Percentiles rank a stretch among this genome's conserved stretches.
Evolutionary conservation across 495 filamentous ascomycete species (phyloP).

Genomic region (Penicillium roqueforti): DNA sequence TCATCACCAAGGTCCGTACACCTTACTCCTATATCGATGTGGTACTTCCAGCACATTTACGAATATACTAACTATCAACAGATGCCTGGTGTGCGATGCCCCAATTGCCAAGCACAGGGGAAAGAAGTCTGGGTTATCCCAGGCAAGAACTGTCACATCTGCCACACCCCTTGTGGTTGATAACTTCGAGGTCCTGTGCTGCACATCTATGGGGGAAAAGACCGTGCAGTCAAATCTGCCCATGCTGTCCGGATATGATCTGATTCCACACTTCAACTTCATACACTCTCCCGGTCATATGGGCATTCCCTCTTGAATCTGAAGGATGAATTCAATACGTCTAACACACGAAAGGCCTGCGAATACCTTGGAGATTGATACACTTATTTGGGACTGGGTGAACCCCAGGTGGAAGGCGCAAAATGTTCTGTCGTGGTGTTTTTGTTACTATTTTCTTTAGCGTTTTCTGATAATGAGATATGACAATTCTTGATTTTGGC

Average conservation of each 20-base stretch:
- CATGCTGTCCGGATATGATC: background rate
- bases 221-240: background rate
- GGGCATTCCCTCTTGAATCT: background rate
- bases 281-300: background rate
- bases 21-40: background rate
- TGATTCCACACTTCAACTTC: background rate
- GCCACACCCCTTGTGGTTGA: slow-evolving; percentile 36
- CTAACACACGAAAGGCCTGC: background rate
- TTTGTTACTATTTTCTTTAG: background rate
- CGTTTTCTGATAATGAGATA: slow-evolving; percentile 4
- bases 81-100: slow-evolving; percentile 51
- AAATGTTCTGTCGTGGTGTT: background rate
- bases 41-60: slow-evolving; percentile 1
- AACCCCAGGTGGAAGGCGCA: background rate
- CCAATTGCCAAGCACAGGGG: slow-evolving; percentile 36
- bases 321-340: background rate
- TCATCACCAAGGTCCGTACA: slow-evolving; percentile 22
- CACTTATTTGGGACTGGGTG: background rate
- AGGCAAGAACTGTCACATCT: slow-evolving; percentile 47
- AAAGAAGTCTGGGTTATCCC: slow-evolving; percentile 49
- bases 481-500: slow-evolving; percentile 6
- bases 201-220: background rate
- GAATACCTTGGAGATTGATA: background rate
- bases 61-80: slow-evolving; percentile 11
- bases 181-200: background rate